Conservation (phyloP, 345 rosid genomes). For the Syzygium aqueum region DNA sequence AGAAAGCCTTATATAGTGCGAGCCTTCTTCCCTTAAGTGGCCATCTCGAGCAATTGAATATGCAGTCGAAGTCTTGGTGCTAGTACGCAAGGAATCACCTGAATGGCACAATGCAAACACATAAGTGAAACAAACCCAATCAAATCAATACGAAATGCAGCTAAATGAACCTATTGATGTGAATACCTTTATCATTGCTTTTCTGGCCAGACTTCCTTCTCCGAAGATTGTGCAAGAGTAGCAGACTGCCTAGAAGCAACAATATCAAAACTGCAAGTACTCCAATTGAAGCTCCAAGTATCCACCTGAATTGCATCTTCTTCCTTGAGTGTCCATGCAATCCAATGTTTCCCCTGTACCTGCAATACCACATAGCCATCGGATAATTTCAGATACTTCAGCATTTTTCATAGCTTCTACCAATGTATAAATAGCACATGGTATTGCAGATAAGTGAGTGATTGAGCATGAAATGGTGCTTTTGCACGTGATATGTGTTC, state of each 20-base stretch:
- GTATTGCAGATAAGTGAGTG: neutral
- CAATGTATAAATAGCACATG: neutral
- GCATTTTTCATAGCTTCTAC: neutral
- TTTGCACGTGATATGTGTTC: neutral
- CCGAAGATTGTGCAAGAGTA: constrained; percentile 23
- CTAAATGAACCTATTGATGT: neutral
- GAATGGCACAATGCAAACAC: constrained; percentile 8
- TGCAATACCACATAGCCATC: constrained; percentile 21
- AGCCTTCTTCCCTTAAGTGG: constrained; percentile 73
- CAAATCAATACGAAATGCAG: neutral
- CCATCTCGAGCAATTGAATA: constrained; percentile 54
- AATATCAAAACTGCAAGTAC: constrained; percentile 36
- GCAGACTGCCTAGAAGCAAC: constrained; percentile 43
- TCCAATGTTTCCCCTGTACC: constrained; percentile 54
- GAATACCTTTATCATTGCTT: constrained; percentile 43
- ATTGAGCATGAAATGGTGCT: neutral
- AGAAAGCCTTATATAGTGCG: constrained; percentile 58
- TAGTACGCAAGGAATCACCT: constrained; percentile 41
- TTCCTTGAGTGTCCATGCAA: constrained; percentile 35
- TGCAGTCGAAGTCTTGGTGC: constrained; percentile 38
- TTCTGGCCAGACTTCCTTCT: constrained; percentile 19
- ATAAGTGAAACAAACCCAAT: neutral
- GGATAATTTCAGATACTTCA: neutral
- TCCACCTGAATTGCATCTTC: constrained; percentile 35
- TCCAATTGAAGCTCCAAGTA: constrained; percentile 52